Percentiles rank a stretch among this genome's conserved stretches.
Conservation (phyloP, 148 eudicot genomes). For the Bassia scoparia region DNA sequence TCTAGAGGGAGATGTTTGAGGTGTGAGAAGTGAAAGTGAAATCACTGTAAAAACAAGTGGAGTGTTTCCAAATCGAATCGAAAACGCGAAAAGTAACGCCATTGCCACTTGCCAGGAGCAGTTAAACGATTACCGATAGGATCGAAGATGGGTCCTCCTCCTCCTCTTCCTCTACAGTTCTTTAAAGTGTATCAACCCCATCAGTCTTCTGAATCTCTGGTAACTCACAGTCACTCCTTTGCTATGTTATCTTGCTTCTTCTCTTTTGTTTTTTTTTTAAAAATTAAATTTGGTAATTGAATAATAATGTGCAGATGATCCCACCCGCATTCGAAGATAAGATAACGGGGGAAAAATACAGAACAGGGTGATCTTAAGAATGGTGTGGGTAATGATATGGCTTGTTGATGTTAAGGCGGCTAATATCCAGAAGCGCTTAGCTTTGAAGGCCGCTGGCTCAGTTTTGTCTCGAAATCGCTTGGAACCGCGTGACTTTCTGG, state of each 20-base stretch:
- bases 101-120: no score
- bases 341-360: constrained; percentile 1
- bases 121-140: no score
- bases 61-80: no score
- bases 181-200: constrained; percentile 16
- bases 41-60: no score
- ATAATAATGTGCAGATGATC: constrained; percentile 12
- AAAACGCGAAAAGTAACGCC: no score
- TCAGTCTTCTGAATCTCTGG: constrained; percentile 5
- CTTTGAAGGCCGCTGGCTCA: constrained; percentile 15
- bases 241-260: neutral
- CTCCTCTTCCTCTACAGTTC: neutral
- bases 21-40: no score
- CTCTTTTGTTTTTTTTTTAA: neutral
- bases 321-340: constrained; percentile 14
- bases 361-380: constrained; percentile 11
- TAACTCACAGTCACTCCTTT: neutral
- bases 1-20: no score
- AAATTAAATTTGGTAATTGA: neutral
- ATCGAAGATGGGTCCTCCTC: constrained; percentile 9
- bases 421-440: neutral
- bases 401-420: neutral
- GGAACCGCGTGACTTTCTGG: neutral
- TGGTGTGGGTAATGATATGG: constrained; percentile 5
- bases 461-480: constrained; percentile 13